These are phyloP conservation scores for Teunomyces tritomae DNA, from an alignment of 805 yeast species.

Conservation along the genomic window DNA sequence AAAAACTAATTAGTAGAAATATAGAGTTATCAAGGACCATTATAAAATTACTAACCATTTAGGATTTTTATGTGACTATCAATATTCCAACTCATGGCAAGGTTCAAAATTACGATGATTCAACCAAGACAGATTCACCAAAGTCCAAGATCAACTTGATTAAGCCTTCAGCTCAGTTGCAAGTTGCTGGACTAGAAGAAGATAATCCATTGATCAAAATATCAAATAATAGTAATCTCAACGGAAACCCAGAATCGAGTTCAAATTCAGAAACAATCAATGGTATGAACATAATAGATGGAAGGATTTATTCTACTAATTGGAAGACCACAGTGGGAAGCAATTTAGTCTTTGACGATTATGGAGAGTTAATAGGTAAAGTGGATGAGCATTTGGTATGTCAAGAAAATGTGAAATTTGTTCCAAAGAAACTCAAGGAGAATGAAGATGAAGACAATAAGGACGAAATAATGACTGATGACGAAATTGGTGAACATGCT, in stretches of 20 bases:
- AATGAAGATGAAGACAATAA: constrained; percentile 17
- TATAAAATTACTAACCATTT: constrained; percentile 18
- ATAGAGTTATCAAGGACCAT: constrained; percentile 4
- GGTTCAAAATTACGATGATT: constrained; percentile 10
- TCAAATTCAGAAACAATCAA: constrained; percentile 17
- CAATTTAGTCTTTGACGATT: constrained; percentile 46
- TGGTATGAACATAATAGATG: constrained; percentile 33
- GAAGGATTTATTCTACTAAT: constrained; percentile 61
- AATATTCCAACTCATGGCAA: constrained; percentile 26
- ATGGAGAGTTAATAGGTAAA: constrained; percentile 39
- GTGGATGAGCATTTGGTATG: constrained; percentile 39
- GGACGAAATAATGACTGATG: constrained; percentile 12
- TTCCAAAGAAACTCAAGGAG: constrained; percentile 9
- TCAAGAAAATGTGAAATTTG: constrained; percentile 24
- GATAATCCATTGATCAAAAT: constrained; percentile 35
- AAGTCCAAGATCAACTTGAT: constrained; percentile 25
- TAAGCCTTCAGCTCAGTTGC: constrained; percentile 41
- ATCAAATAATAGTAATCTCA: constrained; percentile 24
- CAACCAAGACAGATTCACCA: constrained; percentile 10
- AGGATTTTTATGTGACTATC: constrained; percentile 35
- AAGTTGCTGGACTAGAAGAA: constrained; percentile 33
- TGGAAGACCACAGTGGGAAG: constrained; percentile 84
- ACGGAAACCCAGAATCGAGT: constrained; percentile 10
- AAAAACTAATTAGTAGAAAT: constrained; percentile 9
- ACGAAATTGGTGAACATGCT: constrained; percentile 9